These are phyloP conservation scores for Yarrowia sp. DNA, from an alignment of 805 yeast species.

Conservation along the genomic window DNA sequence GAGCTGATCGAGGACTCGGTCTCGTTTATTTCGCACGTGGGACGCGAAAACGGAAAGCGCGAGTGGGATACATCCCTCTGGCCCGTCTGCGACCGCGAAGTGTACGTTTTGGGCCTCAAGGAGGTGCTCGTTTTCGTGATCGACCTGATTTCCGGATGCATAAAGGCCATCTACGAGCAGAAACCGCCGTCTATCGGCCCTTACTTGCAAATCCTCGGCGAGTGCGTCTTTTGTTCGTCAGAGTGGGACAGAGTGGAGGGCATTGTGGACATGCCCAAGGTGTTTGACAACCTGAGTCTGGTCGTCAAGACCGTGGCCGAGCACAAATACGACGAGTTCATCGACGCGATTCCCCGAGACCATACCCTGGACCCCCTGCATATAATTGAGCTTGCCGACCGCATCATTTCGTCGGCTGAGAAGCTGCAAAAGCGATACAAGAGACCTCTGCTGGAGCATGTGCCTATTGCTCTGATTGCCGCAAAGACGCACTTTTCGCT, in stretches of 20 bases:
- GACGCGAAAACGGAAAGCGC: slow-evolving; percentile 33
- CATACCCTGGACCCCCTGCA: slow-evolving; percentile 53
- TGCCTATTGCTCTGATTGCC: slow-evolving; percentile 48
- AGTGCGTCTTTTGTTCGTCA: slow-evolving; percentile 49
- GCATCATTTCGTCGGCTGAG: slow-evolving; percentile 50
- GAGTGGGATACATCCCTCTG: slow-evolving; percentile 28
- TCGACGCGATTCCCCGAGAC: slow-evolving; percentile 58
- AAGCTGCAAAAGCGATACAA: slow-evolving; percentile 58
- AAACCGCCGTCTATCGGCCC: slow-evolving; percentile 60
- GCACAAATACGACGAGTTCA: slow-evolving; percentile 44
- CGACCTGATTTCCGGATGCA: neutral
- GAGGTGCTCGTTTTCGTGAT: slow-evolving; percentile 41
- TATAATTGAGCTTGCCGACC: slow-evolving; percentile 55
- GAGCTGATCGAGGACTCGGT: slow-evolving; percentile 41
- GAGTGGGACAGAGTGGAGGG: slow-evolving; percentile 6
- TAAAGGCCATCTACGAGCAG: slow-evolving; percentile 33
- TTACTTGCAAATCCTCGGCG: slow-evolving; percentile 48
- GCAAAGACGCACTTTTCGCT: slow-evolving; percentile 38
- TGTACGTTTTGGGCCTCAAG: slow-evolving; percentile 38
- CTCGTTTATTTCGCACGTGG: slow-evolving; percentile 36
- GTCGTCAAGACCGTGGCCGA: slow-evolving; percentile 45
- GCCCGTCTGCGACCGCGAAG: slow-evolving; percentile 12
- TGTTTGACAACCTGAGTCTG: neutral
- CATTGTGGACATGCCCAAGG: neutral
- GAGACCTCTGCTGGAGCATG: slow-evolving; percentile 56